Conservation (phyloP, 2,329 filamentous ascomycete species). For the Ascochyta rabiei region DNA sequence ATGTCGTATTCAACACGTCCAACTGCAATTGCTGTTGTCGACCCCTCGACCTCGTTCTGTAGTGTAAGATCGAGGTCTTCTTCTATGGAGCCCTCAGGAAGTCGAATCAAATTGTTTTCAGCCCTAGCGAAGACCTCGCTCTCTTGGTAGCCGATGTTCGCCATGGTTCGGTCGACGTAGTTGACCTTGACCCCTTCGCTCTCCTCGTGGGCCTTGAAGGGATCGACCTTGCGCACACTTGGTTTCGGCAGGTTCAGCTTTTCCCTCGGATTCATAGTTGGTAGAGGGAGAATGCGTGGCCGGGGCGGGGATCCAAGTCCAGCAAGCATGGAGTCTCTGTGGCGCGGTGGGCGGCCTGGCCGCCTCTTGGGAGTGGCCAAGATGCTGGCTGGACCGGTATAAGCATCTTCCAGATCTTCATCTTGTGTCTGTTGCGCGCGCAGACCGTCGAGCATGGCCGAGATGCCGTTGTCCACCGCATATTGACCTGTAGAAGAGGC, state of each 20-base stretch:
- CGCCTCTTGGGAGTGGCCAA: constrained; percentile 58
- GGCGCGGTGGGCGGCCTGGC: constrained; percentile 69
- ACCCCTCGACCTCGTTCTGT: constrained; percentile 65
- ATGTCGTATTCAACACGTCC: constrained; percentile 98
- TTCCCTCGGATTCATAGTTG: constrained; percentile 81
- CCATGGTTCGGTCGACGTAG: constrained; percentile 96
- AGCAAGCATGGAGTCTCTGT: constrained; percentile 65
- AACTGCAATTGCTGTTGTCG: constrained; percentile 58
- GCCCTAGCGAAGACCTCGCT: constrained; percentile 86
- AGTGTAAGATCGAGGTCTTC: constrained; percentile 66
- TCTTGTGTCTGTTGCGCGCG: constrained; percentile 39
- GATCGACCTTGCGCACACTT: constrained; percentile 75
- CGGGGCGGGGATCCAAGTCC: constrained; percentile 64
- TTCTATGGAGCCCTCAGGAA: constrained; percentile 66
- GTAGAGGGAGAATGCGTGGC: constrained; percentile 75
- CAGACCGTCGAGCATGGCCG: constrained; percentile 43
- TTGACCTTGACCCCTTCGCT: constrained; percentile 83
- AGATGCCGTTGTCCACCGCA: constrained; percentile 44
- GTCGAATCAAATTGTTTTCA: constrained; percentile 70
- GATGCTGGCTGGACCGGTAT: constrained; percentile 13
- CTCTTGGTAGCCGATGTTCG: constrained; percentile 93
- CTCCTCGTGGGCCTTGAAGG: constrained; percentile 81
- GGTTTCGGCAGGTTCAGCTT: constrained; percentile 78
- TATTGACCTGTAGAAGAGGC: constrained; percentile 35
- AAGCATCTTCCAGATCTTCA: constrained; percentile 27